Percentiles rank a stretch among this genome's conserved stretches.
Evolutionary conservation across 1,284 basidiomycete species (phyloP).

Genomic region (Ceratobasidium sp.): DNA sequence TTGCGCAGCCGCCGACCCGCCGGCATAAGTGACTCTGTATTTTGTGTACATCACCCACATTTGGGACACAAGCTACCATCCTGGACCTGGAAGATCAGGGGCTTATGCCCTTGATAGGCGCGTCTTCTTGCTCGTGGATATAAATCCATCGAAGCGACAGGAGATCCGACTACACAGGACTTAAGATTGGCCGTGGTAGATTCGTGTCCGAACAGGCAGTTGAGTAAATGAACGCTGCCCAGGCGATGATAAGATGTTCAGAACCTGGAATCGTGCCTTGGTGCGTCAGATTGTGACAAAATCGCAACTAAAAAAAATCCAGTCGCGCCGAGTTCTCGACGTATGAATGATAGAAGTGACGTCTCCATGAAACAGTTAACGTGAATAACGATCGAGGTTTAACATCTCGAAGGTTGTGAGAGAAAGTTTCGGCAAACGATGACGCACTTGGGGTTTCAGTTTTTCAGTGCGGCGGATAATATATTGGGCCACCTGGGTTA

Average conservation of each 20-base stretch:
- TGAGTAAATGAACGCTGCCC: background rate
- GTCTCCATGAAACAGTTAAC: background rate
- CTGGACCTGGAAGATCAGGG: background rate
- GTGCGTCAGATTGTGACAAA: background rate
- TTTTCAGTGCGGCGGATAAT: background rate
- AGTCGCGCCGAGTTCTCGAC: conserved; percentile 15
- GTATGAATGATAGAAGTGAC: background rate
- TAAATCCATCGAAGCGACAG: background rate
- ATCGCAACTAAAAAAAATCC: conserved; percentile 5
- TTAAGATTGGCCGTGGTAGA: background rate
- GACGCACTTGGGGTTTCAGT: conserved; percentile 7
- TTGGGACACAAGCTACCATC: background rate
- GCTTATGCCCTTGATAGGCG: background rate
- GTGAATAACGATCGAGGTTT: conserved; percentile 17
- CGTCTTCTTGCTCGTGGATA: background rate
- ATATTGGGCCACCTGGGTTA: no score
- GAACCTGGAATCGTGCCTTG: background rate
- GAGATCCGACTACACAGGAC: conserved; percentile 15
- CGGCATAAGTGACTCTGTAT: background rate
- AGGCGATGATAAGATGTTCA: background rate
- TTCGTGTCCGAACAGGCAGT: conserved; percentile 9
- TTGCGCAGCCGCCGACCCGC: background rate
- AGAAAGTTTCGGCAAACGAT: background rate
- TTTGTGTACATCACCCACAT: background rate
- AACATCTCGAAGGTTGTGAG: background rate